A percentile compares a stretch with the other conserved stretches of the same genome.
phyloP scores from a whole-genome alignment of 768 basidiomycete genomes.

The Mycena chlorophos region DNA sequence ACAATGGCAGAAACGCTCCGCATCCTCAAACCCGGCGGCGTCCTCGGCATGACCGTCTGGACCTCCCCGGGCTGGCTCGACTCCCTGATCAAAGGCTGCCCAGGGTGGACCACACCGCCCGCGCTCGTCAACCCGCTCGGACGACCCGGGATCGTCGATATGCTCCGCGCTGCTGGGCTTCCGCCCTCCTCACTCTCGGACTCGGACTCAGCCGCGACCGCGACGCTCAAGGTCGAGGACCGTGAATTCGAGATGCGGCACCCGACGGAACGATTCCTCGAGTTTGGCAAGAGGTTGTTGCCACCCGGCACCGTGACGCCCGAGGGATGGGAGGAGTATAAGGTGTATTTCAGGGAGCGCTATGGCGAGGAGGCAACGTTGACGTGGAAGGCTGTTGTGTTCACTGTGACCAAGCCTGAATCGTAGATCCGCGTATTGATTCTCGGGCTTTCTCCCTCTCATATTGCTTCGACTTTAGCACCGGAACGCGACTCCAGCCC shows the following conservation, averaged over 20 bases:
- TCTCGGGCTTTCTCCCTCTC: too few relatives aligned
- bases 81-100: neutral
- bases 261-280: neutral
- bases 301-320: too few relatives aligned
- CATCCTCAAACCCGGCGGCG: conserved; percentile 4
- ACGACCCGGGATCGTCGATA: neutral
- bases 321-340: neutral
- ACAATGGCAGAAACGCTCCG: conserved; percentile 12
- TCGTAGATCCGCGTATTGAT: too few relatives aligned
- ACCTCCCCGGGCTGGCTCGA: conserved; percentile 10
- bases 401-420: neutral
- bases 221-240: neutral
- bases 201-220: neutral
- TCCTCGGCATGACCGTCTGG: conserved; percentile 7
- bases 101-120: neutral
- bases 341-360: neutral
- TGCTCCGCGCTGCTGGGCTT: conserved; percentile 5
- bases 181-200: too few relatives aligned
- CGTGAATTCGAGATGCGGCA: too few relatives aligned
- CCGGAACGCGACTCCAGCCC: too few relatives aligned
- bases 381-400: neutral
- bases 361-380: neutral
- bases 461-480: too few relatives aligned
- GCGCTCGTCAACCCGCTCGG: neutral
- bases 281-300: neutral